phyloP scores from a whole-genome alignment of 176 grass and related monocot genomes.

The Sorghum bicolor region Sorghum_bicolor_NCBIv3 NC_012876.2:75001-75500 shows the following conservation, averaged over 20 bases:
- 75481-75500: neutral
- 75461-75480: too few species aligned
- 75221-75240: neutral
- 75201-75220: too few species aligned
- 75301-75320: constrained; percentile 21
- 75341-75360: constrained; percentile 79
- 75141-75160: constrained; percentile 78
- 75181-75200: neutral
- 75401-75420: too few species aligned
- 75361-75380: constrained; percentile 52
- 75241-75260: neutral
- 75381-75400: too few species aligned
- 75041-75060: neutral
- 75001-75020: constrained; percentile 13
- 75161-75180: constrained; percentile 70
- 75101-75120: constrained; percentile 4
- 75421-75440: neutral
- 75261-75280: neutral
- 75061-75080: neutral
- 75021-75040: neutral
- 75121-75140: constrained; percentile 68
- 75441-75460: neutral
- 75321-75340: constrained; percentile 65
- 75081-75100: neutral
- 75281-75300: neutral